Base-by-base conservation (phyloP, 2,329 filamentous ascomycete genomes). In the Graphiopsis chlorocephala region DNA sequence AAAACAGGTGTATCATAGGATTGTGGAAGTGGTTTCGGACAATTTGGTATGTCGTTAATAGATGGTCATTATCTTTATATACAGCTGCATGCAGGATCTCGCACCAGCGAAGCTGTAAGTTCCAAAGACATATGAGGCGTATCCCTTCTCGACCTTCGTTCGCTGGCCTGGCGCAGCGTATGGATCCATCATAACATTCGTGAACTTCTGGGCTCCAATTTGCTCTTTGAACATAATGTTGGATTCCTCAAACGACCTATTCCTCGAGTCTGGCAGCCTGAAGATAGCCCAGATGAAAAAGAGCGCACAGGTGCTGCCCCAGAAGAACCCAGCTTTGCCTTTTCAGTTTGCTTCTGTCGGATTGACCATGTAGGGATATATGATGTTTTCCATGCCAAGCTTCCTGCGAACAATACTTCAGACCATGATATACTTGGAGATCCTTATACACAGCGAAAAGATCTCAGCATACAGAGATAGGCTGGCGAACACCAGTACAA, bases 401-500 rank as follows among this genome's bases (percentile, higher is more conserved):
- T 25, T 3, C 7, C n/a, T 10, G 25, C n/a, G 20, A 48, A 25
- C 45, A 6, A 31, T 2, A 10, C 6, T 10, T 11, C 29, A 31
- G 29, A 31, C 8, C 10, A 11, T 10, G 8, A 11, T 31, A 10
- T 10, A 31, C 4, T 2, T 31, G 5, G 2, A 31, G 29, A 31
- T 10, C 29, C 8, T 2, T 31, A 8, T 5, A 11, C 29, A 10
- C 29, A 31, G 8, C 29, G 29, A 31, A 11, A 11, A 31, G 10
- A 8, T 31, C 6, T 31, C 29, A 31, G 45, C 45, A 48, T 48
- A 6, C 45, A 10, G 23, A 25, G 20, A 35, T 86, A 84, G 84
- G 79, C 79, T 15, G 73, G 76, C n/a, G 77, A 82, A 63, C 82
- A 85, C 68, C 82, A 83, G 66, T 82, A 82, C 71, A 86, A 86